phyloP scores from a whole-genome alignment of 1,284 basidiomycete species.

The Quambalaria eucalypti region DNA sequence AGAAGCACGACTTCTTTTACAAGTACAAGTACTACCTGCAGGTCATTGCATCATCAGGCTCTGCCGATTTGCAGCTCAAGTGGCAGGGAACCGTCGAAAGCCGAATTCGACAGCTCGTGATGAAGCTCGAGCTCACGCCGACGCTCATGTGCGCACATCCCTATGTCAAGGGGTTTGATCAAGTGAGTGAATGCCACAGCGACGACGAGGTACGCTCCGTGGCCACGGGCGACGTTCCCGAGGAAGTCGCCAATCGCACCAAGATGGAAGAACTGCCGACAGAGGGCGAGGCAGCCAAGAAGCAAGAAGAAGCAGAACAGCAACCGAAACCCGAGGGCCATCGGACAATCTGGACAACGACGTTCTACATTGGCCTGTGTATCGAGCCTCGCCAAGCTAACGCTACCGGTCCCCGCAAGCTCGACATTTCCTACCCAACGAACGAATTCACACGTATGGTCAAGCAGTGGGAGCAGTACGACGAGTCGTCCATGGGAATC shows the following conservation, averaged over 20 bases:
- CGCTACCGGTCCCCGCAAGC: conserved; percentile 53
- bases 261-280: conserved; percentile 33
- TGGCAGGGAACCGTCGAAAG: conserved; percentile 99
- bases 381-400: conserved; percentile 71
- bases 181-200: conserved; percentile 69
- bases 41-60: conserved; percentile 80
- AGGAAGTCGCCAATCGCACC: conserved; percentile 36
- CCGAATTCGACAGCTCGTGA: conserved; percentile 83
- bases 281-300: conserved; percentile 24
- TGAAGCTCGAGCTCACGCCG: conserved; percentile 93
- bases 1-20: conserved; percentile 91
- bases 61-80: conserved; percentile 75
- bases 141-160: conserved; percentile 86
- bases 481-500: conserved; percentile 86
- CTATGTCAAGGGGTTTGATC: conserved; percentile 86
- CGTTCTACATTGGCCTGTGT: conserved; percentile 89
- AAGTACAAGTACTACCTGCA: conserved; percentile 98
- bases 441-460: conserved; percentile 91
- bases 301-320: conserved; percentile 19
- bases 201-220: conserved; percentile 56
- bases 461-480: conserved; percentile 91
- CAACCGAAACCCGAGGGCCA: conserved; percentile 44
- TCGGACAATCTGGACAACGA: conserved; percentile 77
- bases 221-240: conserved; percentile 37
- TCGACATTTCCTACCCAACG: conserved; percentile 95